Evolutionary conservation across 2,329 filamentous ascomycete genomes (phyloP), one percentile per base, ranked within the genome.

Genomic region (Emergomyces pasteurianus): DNA sequence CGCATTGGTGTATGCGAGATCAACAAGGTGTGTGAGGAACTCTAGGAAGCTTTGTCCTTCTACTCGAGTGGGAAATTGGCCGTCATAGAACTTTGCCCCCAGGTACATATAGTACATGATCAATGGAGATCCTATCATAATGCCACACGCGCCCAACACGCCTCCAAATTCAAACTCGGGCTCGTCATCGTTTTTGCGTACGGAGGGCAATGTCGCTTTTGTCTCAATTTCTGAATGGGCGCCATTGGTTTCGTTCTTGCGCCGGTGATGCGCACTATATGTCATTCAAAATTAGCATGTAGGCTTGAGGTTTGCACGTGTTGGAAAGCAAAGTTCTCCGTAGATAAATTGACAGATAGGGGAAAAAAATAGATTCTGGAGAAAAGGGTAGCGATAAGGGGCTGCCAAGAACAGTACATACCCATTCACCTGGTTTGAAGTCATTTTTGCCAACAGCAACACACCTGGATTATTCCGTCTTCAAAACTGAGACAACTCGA

Each of bases 81-180:
- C 92, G 71, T 90, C 79, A 77, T 96, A 99, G 78, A 92, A 95
- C 56, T 86, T 92, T 38, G 92, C 88, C 56, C 92, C 92, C 73
- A 95, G 86, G 90, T 91, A 97, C 92, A 97, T 95, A 78, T 96
- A 97, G 83, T 90, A 96, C 92, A 97, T 97, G 68, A 99, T 82
- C 47, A 87, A 64, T 14, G 94, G 92, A 75, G 97, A 99, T 55
- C 87, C 84, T 63, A 90, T 81, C 90, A 97, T 97, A 83, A 96
- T 90, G 66, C 83, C 79, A 16, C 82, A 76, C 49, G 91, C 87
- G 59, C 92, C 92, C n/a, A 82, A 71, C 1, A 89, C 86, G 62
- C 92, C 94, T 65, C 92, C 92, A 71, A 97, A 97, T 65, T 92
- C 92, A 71, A 97, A 97, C 64, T 62, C 50, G 16, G 31, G 14